phyloP scores from a whole-genome alignment of 495 filamentous ascomycete genomes.

The Podospora pseudoanserina region DNA sequence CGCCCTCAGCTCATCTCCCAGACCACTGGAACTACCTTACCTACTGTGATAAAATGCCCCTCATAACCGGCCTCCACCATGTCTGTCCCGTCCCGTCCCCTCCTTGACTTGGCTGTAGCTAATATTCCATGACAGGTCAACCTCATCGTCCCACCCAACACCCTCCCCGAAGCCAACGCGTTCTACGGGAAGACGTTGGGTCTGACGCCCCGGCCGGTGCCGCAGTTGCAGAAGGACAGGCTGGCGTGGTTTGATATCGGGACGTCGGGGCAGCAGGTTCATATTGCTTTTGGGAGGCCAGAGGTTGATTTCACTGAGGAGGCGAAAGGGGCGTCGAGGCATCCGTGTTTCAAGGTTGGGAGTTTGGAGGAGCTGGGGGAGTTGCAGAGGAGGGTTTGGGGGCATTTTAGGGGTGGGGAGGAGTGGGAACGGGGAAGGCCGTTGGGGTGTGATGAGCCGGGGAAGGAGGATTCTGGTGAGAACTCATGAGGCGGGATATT shows the following conservation, averaged over 20 bases:
- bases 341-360: conserved; percentile 56
- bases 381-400: conserved; percentile 50
- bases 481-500: no score
- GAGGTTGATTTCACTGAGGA: conserved; percentile 39
- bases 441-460: conserved; percentile 53
- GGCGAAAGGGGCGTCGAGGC: conserved; percentile 36
- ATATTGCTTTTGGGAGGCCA: conserved; percentile 47
- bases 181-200: conserved; percentile 58
- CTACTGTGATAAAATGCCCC: conserved; percentile 23
- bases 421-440: conserved; percentile 39
- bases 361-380: conserved; percentile 43
- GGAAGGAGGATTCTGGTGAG: conserved; percentile 38
- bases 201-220: conserved; percentile 49
- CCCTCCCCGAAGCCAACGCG: conserved; percentile 47
- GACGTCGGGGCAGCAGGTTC: conserved; percentile 56
- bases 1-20: no score
- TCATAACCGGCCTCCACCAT: conserved; percentile 60
- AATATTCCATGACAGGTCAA: conserved; percentile 38
- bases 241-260: conserved; percentile 61
- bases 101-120: background rate
- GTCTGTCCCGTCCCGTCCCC: conserved; percentile 9
- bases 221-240: conserved; percentile 45
- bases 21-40: no score
- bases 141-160: conserved; percentile 53
- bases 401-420: conserved; percentile 48